Evolutionary conservation across 2,329 filamentous ascomycete species (phyloP).

Genomic region (Colletotrichum acutatum): DNA sequence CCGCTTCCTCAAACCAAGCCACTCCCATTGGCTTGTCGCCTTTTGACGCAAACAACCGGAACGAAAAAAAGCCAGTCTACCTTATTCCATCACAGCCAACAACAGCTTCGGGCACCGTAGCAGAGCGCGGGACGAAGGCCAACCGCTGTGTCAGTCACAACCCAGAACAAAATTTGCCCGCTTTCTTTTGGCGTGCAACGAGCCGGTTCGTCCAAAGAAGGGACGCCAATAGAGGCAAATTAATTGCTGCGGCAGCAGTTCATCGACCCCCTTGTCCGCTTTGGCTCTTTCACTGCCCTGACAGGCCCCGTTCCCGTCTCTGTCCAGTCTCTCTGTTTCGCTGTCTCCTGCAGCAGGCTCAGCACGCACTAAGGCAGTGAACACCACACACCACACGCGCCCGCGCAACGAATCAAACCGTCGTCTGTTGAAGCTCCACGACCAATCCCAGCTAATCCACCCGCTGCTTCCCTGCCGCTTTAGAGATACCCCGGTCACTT

Average conservation of each 20-base stretch:
- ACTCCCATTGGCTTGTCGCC: slow-evolving; percentile 8
- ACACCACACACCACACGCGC: slow-evolving; percentile 45
- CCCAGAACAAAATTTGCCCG: slow-evolving; percentile 27
- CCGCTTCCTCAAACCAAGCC: slow-evolving; percentile 2
- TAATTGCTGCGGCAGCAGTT: slow-evolving; percentile 18
- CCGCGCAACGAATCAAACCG: slow-evolving; percentile 41
- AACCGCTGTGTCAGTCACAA: slow-evolving; percentile 16
- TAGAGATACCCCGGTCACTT: slow-evolving; percentile 16
- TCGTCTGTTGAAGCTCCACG: slow-evolving; percentile 40
- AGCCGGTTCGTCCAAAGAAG: slow-evolving; percentile 13
- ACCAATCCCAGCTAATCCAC: slow-evolving; percentile 25
- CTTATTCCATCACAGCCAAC: slow-evolving; percentile 26
- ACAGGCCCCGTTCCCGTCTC: slow-evolving; percentile 21
- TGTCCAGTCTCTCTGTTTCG: slow-evolving; percentile 30
- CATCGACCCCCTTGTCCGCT: slow-evolving; percentile 3
- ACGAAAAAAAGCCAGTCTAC: not conserved
- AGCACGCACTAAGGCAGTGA: slow-evolving; percentile 42
- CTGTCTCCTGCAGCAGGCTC: slow-evolving; percentile 40
- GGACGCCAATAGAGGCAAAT: slow-evolving; percentile 26
- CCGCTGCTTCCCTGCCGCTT: slow-evolving; percentile 39
- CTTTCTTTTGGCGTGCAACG: slow-evolving; percentile 30
- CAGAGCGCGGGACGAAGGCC: slow-evolving; percentile 10
- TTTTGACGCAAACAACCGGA: slow-evolving; percentile 7
- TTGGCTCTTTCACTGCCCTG: slow-evolving; percentile 7
- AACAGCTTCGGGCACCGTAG: slow-evolving; percentile 5